Evolutionary conservation across 2,329 filamentous ascomycete genomes (phyloP), one percentile per base, ranked within the genome.

Genomic region (Clonostachys chloroleuca): DNA sequence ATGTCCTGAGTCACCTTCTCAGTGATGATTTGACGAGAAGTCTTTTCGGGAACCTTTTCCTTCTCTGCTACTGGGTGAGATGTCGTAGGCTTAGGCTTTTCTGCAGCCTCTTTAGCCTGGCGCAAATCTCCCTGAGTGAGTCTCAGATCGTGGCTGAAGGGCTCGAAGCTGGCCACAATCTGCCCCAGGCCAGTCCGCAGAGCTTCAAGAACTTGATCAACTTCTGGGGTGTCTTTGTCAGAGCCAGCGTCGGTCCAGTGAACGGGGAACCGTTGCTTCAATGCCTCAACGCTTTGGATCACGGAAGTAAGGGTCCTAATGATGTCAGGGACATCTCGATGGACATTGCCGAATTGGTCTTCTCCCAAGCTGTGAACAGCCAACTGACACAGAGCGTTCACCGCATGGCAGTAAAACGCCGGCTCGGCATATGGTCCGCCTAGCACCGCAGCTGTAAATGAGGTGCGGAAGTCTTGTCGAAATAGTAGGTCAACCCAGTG

Each of bases 331-430:
- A 97, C 83, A 53, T 94, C 88, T 40, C 83, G 77, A 54, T 95
- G 86, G n/a, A 95, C 92, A 55, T 89, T 87, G 13, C 92, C 92
- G 59, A 84, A 94, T 42, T 78, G 78, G 62, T 97, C 92, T 64
- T 97, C 92, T 5, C 73, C 72, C 46, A 96, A 68, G 64, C 87
- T 92, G 51, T 80, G 79, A 5, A 89, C 78, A 1, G 88, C 80
- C 30, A 97, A 74, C 44, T 78, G 75, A 12, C 81, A 82, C 37
- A 94, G 69, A 1, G 86, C 80, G 49, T 83, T 81, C n/a, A 84
- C 75, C 2, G 89, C 86, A 60, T 92, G 83, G 44, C 87, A 67
- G 54, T 90, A 85, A 14, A 86, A 69, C 33, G 80, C 80, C 2
- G 82, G 70, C 59, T 87, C 83, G 4, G 85, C 86, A 58, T 86